Conservation (phyloP, 2,329 filamentous ascomycete species). For the Fusarium oxysporum region DNA sequence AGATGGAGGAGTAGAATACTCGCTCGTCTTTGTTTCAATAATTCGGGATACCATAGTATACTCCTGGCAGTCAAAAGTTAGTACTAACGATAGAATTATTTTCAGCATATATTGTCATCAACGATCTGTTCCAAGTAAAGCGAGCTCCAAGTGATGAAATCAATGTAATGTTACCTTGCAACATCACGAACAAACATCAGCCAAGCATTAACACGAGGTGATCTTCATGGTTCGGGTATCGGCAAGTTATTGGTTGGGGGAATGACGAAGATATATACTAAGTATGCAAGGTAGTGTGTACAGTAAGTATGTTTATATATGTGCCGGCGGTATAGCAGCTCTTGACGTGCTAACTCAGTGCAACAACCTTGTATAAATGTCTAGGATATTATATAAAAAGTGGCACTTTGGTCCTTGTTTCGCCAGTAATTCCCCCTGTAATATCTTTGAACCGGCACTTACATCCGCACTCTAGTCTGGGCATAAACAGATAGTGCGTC, state of each 20-base stretch:
- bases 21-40: constrained; percentile 21
- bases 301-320: background rate
- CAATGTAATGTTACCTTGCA: background rate
- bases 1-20: constrained; percentile 49
- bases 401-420: background rate
- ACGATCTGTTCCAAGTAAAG: background rate
- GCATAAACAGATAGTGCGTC: constrained; percentile 7
- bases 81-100: constrained; percentile 30
- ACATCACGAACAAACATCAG: background rate
- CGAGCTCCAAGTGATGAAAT: background rate
- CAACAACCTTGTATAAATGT: background rate
- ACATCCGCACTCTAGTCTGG: background rate
- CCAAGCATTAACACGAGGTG: constrained; percentile 25
- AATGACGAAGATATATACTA: constrained; percentile 1
- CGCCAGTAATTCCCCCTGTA: background rate
- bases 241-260: constrained; percentile 3
- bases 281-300: background rate
- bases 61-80: constrained; percentile 39
- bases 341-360: background rate
- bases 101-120: constrained; percentile 15
- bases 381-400: constrained; percentile 5
- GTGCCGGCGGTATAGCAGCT: background rate
- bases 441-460: background rate
- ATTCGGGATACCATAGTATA: constrained; percentile 43
- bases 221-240: constrained; percentile 11